These are phyloP conservation scores for Bacidia gigantensis DNA, from an alignment of 495 filamentous ascomycete genomes.

Conservation along the genomic window DNA sequence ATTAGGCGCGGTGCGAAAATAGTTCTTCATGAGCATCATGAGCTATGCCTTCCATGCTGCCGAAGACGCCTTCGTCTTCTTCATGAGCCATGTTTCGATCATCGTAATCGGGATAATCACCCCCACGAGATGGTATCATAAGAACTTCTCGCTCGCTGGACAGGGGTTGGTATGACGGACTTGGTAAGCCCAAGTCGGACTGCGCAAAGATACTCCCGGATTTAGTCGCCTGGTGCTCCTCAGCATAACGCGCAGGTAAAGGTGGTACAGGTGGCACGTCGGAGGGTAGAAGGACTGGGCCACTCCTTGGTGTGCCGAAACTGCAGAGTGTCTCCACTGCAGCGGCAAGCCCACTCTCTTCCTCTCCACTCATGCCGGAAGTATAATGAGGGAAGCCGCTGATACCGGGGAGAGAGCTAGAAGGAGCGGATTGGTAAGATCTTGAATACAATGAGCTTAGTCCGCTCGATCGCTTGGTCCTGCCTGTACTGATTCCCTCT, in stretches of 20 bases:
- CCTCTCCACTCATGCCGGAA: constrained; percentile 52
- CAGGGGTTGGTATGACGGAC: constrained; percentile 24
- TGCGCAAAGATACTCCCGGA: constrained; percentile 25
- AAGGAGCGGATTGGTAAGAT: constrained; percentile 69
- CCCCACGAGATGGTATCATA: constrained; percentile 18
- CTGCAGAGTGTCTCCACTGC: constrained; percentile 80
- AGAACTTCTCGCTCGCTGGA: constrained; percentile 25
- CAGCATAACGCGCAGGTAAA: constrained; percentile 55
- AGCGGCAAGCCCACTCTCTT: constrained; percentile 67
- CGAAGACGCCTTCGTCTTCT: constrained; percentile 91
- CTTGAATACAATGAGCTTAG: constrained; percentile 59
- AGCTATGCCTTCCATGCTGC: constrained; percentile 79
- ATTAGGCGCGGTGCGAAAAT: not conserved
- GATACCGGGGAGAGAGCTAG: constrained; percentile 33
- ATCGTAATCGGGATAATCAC: constrained; percentile 20
- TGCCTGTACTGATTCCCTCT: constrained; percentile 34
- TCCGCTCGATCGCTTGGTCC: constrained; percentile 48
- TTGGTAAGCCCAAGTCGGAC: constrained; percentile 39
- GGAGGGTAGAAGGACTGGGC: constrained; percentile 52
- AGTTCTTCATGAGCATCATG: constrained; percentile 8
- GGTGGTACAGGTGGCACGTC: constrained; percentile 82
- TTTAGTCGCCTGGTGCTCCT: constrained; percentile 29
- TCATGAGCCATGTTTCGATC: constrained; percentile 61
- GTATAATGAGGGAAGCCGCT: constrained; percentile 34
- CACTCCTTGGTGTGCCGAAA: constrained; percentile 65